Evolutionary conservation across 495 filamentous ascomycete species (phyloP).

Genomic region (Cenococcum geophilum): DNA sequence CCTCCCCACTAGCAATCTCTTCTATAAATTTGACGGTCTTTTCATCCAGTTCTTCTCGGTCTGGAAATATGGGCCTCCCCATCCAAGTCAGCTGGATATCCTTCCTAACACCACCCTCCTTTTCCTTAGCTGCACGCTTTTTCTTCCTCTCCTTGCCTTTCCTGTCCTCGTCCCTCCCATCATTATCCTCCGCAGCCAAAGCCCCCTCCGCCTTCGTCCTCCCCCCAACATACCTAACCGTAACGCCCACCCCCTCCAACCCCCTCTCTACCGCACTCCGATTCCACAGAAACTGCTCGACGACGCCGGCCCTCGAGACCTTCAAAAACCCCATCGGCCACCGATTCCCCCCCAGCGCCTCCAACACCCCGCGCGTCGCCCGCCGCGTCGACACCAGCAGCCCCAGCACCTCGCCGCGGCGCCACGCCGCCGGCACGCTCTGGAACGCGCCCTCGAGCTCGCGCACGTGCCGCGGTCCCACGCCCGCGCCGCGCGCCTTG

Average conservation of each 20-base stretch:
- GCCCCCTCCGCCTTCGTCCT: slow-evolving; percentile 18
- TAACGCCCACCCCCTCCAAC: slow-evolving; percentile 57
- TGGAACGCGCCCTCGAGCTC: slow-evolving; percentile 81
- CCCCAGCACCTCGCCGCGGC: slow-evolving; percentile 53
- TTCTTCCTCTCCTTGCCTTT: slow-evolving; percentile 4
- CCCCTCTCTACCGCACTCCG: slow-evolving; percentile 55
- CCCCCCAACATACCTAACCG: slow-evolving; percentile 43
- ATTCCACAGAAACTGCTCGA: slow-evolving; percentile 69
- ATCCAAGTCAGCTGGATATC: slow-evolving; percentile 32
- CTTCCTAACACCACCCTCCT: slow-evolving; percentile 12
- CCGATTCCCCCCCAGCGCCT: slow-evolving; percentile 58
- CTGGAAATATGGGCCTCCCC: slow-evolving; percentile 23
- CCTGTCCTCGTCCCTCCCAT: slow-evolving; percentile 8
- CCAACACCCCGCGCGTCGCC: slow-evolving; percentile 54
- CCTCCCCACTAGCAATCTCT: too few relatives aligned
- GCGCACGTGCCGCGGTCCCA: slow-evolving; percentile 54
- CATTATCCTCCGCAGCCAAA: not conserved
- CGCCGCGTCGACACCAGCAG: slow-evolving; percentile 52
- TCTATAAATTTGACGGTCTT: slow-evolving; percentile 16
- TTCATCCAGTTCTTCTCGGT: slow-evolving; percentile 14
- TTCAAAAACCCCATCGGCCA: slow-evolving; percentile 59
- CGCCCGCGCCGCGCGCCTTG: slow-evolving; percentile 47
- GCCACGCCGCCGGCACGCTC: slow-evolving; percentile 63
- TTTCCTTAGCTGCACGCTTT: not conserved
- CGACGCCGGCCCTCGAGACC: slow-evolving; percentile 44